Base-by-base conservation (phyloP, 2,329 filamentous ascomycete species). In the Pyrenophora teres region DNA sequence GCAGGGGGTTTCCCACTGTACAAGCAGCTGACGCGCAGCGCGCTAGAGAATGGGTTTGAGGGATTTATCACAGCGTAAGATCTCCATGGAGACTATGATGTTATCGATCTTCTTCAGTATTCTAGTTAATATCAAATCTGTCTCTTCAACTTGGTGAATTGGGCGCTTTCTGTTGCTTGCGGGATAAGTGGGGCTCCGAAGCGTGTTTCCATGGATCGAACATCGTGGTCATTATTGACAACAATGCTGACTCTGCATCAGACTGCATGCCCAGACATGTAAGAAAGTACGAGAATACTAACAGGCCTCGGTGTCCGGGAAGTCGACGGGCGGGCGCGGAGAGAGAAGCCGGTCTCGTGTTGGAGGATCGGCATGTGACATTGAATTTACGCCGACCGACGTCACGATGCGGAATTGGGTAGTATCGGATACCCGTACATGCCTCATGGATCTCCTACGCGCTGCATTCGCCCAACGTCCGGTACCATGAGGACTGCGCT, bases 401-500 rank as follows among this genome's bases (percentile, higher is more conserved):
- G 63, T 65, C 63, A 65, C 59, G 52, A 57, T 46, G 40, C 33
- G 39, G 40, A 53, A 45, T 40, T 47, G 19, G 32, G 38, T 40
- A 30, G 21, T 43, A 32, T 31, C 25, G 32, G 27, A 42, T 30
- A 40, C 40, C 18, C 33, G 36, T 49, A 46, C 32, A 33, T 35
- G 39, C 52, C 50, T 57, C 59, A 71, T 71, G 68, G 67, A 62
- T 53, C 21, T 42, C 46, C 40, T 52, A 48, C 62, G 65, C 64
- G 51, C 56, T 51, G 45, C 44, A 53, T 54, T 47, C 43, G 48
- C 54, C 48, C 56, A 47, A 56, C 57, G 59, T 55, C 55, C 59
- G 49, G 63, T 65, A 76, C 57, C 63, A 83, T 83, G 80, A 81
- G 77, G 74, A 72, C 75, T 70, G 75, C 72, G 67, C 67, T 77